These are phyloP conservation scores for Oryza rufipogon DNA, from an alignment of 176 grass and related monocot species.

Conservation along the genomic window DNA sequence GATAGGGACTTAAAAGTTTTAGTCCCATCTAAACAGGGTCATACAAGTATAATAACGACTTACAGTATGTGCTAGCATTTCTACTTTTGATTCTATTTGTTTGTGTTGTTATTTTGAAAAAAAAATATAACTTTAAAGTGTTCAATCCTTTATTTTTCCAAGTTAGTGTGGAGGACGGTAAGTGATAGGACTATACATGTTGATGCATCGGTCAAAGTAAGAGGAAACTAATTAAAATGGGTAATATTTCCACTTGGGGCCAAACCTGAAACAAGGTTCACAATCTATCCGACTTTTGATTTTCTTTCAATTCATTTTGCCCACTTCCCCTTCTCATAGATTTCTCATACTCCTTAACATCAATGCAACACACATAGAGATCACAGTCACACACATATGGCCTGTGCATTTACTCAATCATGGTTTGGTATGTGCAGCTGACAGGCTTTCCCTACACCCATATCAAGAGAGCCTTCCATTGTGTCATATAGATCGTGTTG, in stretches of 20 bases:
- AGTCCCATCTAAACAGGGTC: too few species aligned
- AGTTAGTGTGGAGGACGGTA: background rate
- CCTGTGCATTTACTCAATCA: background rate
- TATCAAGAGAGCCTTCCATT: background rate
- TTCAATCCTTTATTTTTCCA: background rate
- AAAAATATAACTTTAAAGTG: background rate
- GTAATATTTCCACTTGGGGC: conserved; percentile 11
- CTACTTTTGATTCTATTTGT: background rate
- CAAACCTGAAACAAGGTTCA: background rate
- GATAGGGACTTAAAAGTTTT: too few species aligned
- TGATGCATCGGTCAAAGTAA: background rate
- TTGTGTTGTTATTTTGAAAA: background rate
- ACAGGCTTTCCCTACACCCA: background rate
- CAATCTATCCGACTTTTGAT: background rate
- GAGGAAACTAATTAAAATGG: background rate
- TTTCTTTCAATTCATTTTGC: conserved; percentile 14
- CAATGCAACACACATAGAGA: background rate
- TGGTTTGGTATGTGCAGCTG: conserved; percentile 15
- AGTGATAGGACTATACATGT: background rate
- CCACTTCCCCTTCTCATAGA: background rate
- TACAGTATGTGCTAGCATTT: too few species aligned
- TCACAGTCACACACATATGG: background rate
- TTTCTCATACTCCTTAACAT: background rate
- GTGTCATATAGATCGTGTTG: conserved; percentile 20
- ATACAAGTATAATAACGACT: too few species aligned